A percentile compares a stretch with the other conserved stretches of the same genome.
These are phyloP conservation scores for Acanthamoeba triangularis DNA, from an alignment of 208 protist species.

Conservation along the genomic window DNA sequence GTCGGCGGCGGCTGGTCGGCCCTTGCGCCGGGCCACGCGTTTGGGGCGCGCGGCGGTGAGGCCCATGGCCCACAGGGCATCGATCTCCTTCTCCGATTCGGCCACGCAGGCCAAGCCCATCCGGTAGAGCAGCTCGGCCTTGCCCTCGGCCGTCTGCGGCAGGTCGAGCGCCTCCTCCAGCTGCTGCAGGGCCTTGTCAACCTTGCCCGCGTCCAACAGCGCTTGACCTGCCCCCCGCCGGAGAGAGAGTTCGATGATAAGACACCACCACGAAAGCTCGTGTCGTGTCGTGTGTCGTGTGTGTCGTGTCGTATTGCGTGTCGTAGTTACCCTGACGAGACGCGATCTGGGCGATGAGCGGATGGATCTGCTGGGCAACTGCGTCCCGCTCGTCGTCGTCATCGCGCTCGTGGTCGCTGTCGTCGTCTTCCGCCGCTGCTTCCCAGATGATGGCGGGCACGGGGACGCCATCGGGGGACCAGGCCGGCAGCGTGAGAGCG, in stretches of 20 bases:
- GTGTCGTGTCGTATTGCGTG: no score
- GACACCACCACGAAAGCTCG: background rate
- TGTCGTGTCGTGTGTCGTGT: background rate
- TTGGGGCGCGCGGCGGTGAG: background rate
- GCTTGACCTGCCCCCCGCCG: background rate
- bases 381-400: background rate
- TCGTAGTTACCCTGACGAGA: background rate
- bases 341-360: background rate
- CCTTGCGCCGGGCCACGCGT: constrained; percentile 22
- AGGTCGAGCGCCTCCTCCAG: constrained; percentile 9
- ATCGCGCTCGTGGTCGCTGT: background rate
- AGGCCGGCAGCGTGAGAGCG: background rate
- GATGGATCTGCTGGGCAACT: background rate
- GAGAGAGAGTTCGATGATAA: background rate
- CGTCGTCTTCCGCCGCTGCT: background rate
- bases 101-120: background rate
- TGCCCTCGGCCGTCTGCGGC: background rate
- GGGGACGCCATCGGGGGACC: background rate
- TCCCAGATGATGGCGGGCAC: background rate
- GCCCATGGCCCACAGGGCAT: constrained; percentile 1
- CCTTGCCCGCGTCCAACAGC: constrained; percentile 35
- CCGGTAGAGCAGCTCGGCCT: constrained; percentile 39
- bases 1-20: background rate
- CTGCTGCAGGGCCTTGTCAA: background rate
- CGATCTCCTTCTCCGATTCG: constrained; percentile 61